Base-by-base conservation (phyloP, 495 filamentous ascomycete genomes). In the Penicillium nucicola region DNA sequence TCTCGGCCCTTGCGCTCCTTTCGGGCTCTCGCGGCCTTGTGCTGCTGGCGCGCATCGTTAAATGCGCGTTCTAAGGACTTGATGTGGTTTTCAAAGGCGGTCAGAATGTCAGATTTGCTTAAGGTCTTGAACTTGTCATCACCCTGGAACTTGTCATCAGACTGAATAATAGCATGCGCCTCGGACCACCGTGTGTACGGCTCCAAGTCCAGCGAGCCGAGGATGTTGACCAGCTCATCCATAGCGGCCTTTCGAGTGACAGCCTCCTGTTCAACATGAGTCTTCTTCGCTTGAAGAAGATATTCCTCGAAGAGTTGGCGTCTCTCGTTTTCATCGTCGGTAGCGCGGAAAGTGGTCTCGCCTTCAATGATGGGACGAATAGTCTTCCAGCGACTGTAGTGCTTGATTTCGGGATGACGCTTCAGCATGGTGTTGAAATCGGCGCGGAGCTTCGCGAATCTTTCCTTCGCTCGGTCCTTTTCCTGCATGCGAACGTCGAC, bases 341-440 rank as follows among this genome's bases (percentile, higher is more conserved):
- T 90, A 28, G 91, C 90, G 51, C 90, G 84, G 75, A 97, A 98
- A 48, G 92, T 95, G 19, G 89, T 91, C 76, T 98, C 93, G 42
- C 87, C 88, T 69, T 97, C 89, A 61, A 98, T 93, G 42, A 96
- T 96, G 14, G 90, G 91, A 35, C 89, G 85, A 48, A 92, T 92
- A 25, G 88, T 97, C 78, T 89, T 97, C 95, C 95, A 98, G 47
- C 92, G 87, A 50, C 92, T 97, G 70, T 96, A 97, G 58, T 96
- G 84, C 71, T 92, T 95, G 66, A 99, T 97, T 74, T 97, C 93
- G 60, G 92, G 90, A 68, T 97, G 95, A 53, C 90, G 92, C 67
- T 86, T 89, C 57, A 97, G 77, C 93, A 99, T 99, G 45, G 85
- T 92, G 59, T 84, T 86, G 73, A 97, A 99, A 75, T 97, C 92